These are phyloP conservation scores for Lathyrus tuberosus DNA, from an alignment of 306 rosid species.

Conservation along the genomic window DNA sequence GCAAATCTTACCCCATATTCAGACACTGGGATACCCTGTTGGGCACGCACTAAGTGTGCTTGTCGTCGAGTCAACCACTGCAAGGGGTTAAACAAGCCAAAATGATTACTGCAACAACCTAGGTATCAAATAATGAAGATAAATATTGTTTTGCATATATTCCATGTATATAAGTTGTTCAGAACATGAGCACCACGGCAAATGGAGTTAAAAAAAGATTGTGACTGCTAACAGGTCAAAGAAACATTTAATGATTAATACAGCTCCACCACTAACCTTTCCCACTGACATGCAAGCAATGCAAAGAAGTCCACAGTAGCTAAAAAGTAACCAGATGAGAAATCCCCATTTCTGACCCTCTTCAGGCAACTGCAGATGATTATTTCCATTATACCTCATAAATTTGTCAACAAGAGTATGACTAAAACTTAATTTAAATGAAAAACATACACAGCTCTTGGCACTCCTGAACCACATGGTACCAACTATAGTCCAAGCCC, in stretches of 20 bases:
- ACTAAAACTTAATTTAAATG: conserved; percentile 2
- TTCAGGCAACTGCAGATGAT: conserved; percentile 74
- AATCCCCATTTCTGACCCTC: conserved; percentile 98
- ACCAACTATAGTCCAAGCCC: conserved; percentile 96
- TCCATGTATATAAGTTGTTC: conserved; percentile 1
- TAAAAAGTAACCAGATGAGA: conserved; percentile 95
- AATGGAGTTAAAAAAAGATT: conserved; percentile 31
- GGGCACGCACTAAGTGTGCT: conserved; percentile 92
- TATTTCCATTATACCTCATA: conserved; percentile 38
- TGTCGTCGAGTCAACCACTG: conserved; percentile 97
- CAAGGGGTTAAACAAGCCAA: conserved; percentile 34
- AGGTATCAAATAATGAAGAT: conserved; percentile 8
- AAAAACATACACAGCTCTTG: conserved; percentile 74
- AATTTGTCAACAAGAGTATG: conserved; percentile 33
- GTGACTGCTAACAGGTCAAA: conserved; percentile 16
- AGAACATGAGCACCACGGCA: conserved; percentile 9
- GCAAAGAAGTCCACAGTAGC: conserved; percentile 89
- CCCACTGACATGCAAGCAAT: conserved; percentile 89
- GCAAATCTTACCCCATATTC: conserved; percentile 79
- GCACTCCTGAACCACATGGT: conserved; percentile 84
- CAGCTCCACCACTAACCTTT: conserved; percentile 63
- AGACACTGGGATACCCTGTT: conserved; percentile 94
- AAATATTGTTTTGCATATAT: conserved; percentile 22
- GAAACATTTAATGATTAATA: conserved; percentile 24
- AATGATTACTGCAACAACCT: conserved; percentile 38